Base-by-base conservation (phyloP, 2,329 filamentous ascomycete species). In the Scorias spongiosa region DNA sequence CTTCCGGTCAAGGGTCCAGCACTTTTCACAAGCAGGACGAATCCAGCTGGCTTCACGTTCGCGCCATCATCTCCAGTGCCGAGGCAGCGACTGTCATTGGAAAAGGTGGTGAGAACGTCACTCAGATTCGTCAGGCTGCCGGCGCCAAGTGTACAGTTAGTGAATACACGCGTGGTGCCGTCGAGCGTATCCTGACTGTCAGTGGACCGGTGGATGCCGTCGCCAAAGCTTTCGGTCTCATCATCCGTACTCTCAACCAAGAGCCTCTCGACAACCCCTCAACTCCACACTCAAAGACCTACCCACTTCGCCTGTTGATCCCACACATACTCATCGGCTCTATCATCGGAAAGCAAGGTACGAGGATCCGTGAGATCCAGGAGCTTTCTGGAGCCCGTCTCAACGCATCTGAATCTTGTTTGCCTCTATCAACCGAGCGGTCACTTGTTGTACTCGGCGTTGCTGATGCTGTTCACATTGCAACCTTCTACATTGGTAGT, bases 111-210 rank as follows among this genome's bases (percentile, higher is more conserved):
- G 91, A 98, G 71, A 98, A 98, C 60, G 91, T 98, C 40, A 93
- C 88, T 54, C 86, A 93, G 67, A 96, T 98, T 60, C 80, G 91
- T 54, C 86, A 85, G 62, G 74, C 94, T 67, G 95, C 91, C 42
- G 88, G 87, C 56, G 91, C 91, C 53, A 96, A 96, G 69, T 98
- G 91, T 71, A 98, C 91, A 40, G 91, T 98, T 55, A 95, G 88
- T 68, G 91, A 98, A 66, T 98, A 96, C 60, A 84, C 93, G 55
- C 86, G 93, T 60, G 91, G 91, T 52, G 91, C 91, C 44, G 88
- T 96, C 29, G 91, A 98, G 71, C 85, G 91, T 61, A 95, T 98
- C 58, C 73, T 98, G 58, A 98, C 91, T 29, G 91, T 98, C 48
- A 96, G 89, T 65, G 91, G 91, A 49, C 81, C 86, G 52, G 89